A percentile compares a stretch with the other conserved stretches of the same genome.
Conservation (phyloP, 2,329 filamentous ascomycete species). For the Penicillium rolfsii region DNA sequence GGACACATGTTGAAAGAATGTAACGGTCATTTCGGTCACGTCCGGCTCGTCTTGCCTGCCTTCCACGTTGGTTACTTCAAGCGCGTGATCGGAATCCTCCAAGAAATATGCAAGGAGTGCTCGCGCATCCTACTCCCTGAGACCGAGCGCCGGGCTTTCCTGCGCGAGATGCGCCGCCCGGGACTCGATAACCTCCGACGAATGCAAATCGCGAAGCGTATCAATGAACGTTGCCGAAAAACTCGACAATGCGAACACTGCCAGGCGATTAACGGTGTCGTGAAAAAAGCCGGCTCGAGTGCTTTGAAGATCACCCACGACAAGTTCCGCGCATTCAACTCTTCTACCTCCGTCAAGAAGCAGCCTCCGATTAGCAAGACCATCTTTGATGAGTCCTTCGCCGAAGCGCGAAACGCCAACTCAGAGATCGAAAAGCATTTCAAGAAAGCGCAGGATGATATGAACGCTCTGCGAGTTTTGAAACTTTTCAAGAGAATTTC, state of each 20-base stretch:
- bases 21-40: slow-evolving; percentile 93
- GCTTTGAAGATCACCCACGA: slow-evolving; percentile 95
- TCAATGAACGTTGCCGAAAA: slow-evolving; percentile 89
- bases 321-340: slow-evolving; percentile 85
- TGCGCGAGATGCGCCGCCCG: slow-evolving; percentile 79
- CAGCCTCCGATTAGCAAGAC: slow-evolving; percentile 78
- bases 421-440: slow-evolving; percentile 87
- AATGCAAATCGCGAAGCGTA: slow-evolving; percentile 80
- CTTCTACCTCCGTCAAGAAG: slow-evolving; percentile 85
- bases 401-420: slow-evolving; percentile 74
- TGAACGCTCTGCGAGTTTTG: slow-evolving; percentile 85
- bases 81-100: slow-evolving; percentile 86
- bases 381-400: slow-evolving; percentile 83
- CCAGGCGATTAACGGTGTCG: slow-evolving; percentile 80
- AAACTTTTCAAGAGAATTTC: slow-evolving; percentile 90
- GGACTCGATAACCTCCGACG: slow-evolving; percentile 85
- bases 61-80: slow-evolving; percentile 97
- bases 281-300: slow-evolving; percentile 78
- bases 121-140: slow-evolving; percentile 82
- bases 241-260: slow-evolving; percentile 81
- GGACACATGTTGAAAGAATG: slow-evolving; percentile 79
- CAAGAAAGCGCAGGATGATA: slow-evolving; percentile 89
- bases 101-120: slow-evolving; percentile 96
- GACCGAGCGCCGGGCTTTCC: slow-evolving; percentile 71
- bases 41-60: slow-evolving; percentile 84